Base-by-base conservation (phyloP, 352 stramenopile genomes). In the Phytopythium mirpurense region DNA sequence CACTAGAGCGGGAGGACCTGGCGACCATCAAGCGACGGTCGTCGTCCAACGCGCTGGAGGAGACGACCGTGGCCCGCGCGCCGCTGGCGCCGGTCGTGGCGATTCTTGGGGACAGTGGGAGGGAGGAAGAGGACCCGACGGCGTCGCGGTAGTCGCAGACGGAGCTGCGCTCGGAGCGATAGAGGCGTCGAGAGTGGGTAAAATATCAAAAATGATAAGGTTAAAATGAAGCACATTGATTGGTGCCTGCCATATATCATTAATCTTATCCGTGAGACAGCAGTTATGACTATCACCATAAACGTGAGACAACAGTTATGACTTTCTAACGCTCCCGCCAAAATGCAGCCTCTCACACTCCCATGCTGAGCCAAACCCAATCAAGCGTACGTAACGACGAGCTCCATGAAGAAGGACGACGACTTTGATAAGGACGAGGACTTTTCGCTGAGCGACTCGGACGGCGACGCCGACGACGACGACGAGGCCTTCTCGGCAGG, bases 361-460 rank as follows among this genome's bases (percentile, higher is more conserved):
- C n/a, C n/a, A n/a, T n/a, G n/a, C n/a, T n/a, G 9, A 32, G 29
- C 29, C 29, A 32, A 32, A 32, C n/a, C n/a, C n/a, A n/a, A n/a
- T n/a, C n/a, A n/a, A n/a, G n/a, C n/a, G n/a, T n/a, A n/a, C 29
- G 29, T 10, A 10, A 32, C 29, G 5, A 32, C 5, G 24, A 24
- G 35, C 35, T 58, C 19, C 24, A 57, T 50, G 29, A 62, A 62
- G 45, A n/a, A n/a, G n/a, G 57, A 63, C 48, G 59, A 72, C 46
- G 57, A 70, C 47, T 65, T 68, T 42, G 66, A 75, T 16, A 58
- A 80, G 51, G 68, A 79, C 27, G 73, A 82, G 45, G 78, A 85
- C 32, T 87, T 89, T 53, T 89, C 78, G 46, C 62, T 88, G 19
- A 71, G 67, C 44, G 70, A 73, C 6, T n/a, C n/a, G n/a, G n/a